Conservation (phyloP, 164 flowering plant species). For the Vitis labrusca region DNA sequence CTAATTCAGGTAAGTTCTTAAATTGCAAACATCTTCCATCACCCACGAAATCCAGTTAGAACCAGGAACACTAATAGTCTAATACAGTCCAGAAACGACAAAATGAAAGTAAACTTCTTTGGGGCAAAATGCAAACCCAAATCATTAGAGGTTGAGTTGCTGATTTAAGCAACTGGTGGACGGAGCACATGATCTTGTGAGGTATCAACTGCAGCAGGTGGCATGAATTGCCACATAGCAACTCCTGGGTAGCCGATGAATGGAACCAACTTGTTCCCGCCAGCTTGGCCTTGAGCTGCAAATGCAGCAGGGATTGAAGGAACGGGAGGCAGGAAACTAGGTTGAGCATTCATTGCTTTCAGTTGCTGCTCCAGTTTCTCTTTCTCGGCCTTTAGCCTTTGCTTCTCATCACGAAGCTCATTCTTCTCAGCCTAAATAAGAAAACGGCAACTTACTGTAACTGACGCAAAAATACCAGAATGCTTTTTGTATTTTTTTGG, state of each 20-base stretch:
- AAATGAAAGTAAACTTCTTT: slow-evolving; percentile 12
- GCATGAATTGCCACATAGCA: slow-evolving; percentile 98
- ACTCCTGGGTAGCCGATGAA: slow-evolving; percentile 83
- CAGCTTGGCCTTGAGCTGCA: slow-evolving; percentile 67
- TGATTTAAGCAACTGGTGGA: slow-evolving; percentile 82
- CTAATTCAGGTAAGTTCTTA: slow-evolving; percentile 9
- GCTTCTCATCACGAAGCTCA: slow-evolving; percentile 94
- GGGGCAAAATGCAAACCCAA: slow-evolving; percentile 15
- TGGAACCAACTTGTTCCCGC: slow-evolving; percentile 72
- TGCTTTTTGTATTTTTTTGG: background rate
- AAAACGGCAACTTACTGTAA: background rate
- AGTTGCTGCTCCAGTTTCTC: slow-evolving; percentile 84
- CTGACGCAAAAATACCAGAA: background rate
- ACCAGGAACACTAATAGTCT: slow-evolving; percentile 3
- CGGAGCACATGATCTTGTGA: slow-evolving; percentile 93
- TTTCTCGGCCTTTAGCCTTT: slow-evolving; percentile 77
- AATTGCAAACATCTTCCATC: slow-evolving; percentile 1
- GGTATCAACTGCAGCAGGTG: slow-evolving; percentile 89
- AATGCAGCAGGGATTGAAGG: slow-evolving; percentile 63
- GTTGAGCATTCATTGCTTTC: slow-evolving; percentile 57
- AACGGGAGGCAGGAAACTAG: slow-evolving; percentile 62
- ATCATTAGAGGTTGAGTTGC: slow-evolving; percentile 9
- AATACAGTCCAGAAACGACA: slow-evolving; percentile 13
- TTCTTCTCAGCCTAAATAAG: slow-evolving; percentile 70
- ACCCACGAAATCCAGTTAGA: slow-evolving; percentile 31